phyloP scores from a whole-genome alignment of 1,284 basidiomycete species.

The Sanghuangporus weigelae region DNA sequence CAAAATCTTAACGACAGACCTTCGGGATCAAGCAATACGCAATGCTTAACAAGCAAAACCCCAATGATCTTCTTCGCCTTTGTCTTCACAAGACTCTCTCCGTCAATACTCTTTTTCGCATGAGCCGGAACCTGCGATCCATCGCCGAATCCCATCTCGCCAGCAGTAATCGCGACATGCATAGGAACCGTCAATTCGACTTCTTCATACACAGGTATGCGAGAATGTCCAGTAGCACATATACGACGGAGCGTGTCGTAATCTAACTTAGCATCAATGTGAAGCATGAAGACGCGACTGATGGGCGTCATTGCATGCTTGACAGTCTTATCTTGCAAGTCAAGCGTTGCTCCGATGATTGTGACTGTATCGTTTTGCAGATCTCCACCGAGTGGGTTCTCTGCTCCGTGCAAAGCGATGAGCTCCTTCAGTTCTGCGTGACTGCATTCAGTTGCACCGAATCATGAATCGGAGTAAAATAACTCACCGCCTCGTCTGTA shows the following conservation, averaged over 20 bases:
- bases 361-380: constrained; percentile 68
- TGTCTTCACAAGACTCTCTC: constrained; percentile 25
- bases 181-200: constrained; percentile 51
- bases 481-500: constrained; percentile 40
- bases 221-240: constrained; percentile 75
- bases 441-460: neutral
- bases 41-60: constrained; percentile 80
- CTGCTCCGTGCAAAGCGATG: constrained; percentile 62
- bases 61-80: constrained; percentile 77
- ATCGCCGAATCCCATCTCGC: constrained; percentile 8
- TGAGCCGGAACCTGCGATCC: neutral
- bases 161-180: constrained; percentile 21
- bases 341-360: constrained; percentile 72
- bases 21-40: constrained; percentile 85
- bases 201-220: constrained; percentile 71
- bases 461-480: neutral
- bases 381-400: constrained; percentile 57
- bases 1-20: constrained; percentile 34
- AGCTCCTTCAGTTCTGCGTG: constrained; percentile 56
- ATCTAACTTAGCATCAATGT: constrained; percentile 74
- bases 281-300: constrained; percentile 75
- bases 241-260: constrained; percentile 72
- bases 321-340: constrained; percentile 63
- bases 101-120: constrained; percentile 6
- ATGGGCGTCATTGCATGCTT: constrained; percentile 78